Evolutionary conservation across 805 yeast species (phyloP), one percentile per base, ranked within the genome.

Genomic region (Kazachstania psychrophila): DNA sequence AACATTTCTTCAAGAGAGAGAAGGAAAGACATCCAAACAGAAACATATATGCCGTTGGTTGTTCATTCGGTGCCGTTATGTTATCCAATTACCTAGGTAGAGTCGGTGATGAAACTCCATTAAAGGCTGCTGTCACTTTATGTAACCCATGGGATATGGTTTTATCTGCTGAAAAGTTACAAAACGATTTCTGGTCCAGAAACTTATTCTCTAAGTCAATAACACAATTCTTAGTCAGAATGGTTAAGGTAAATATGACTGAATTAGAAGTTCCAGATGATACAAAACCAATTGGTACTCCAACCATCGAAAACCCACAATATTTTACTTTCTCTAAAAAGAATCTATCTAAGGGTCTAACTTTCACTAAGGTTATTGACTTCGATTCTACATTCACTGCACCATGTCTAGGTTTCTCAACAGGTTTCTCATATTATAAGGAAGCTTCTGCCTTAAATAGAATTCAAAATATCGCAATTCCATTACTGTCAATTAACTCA

Each of bases 131-230:
- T 3, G 66, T 73, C 11, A 58, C 75, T 8, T 58, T 81, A 48
- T 78, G 80, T 12, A 64, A 77, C 16, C 89, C 89, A 8, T 82
- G 88, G 88, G 84, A 81, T 55, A 64, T 82, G 52, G 57, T 69
- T 12, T 75, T 70, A 41, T 68, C 80, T 6, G 63, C 68, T n/a
- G 51, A 61, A 31, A 72, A 68, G 29, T 55, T 77, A 36, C 46
- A 58, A 4, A 39, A 43, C 6, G 58, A 67, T 23, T 56, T 55
- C 28, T 49, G 65, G 47, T 71, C 76, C 6, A 54, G 52, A 26
- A 51, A 57, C 22, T 30, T 71, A 3, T 72, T 71, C 39, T 59
- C 60, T 12, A 68, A 66, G 24, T 59, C 64, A 12, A 58, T 72
- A 40, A 51, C 65, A 2, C 62, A 57, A 17, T 68, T 63, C 28